Conservation (phyloP, 2,329 filamentous ascomycete species). For the Aspergillus phoenicis region DNA sequence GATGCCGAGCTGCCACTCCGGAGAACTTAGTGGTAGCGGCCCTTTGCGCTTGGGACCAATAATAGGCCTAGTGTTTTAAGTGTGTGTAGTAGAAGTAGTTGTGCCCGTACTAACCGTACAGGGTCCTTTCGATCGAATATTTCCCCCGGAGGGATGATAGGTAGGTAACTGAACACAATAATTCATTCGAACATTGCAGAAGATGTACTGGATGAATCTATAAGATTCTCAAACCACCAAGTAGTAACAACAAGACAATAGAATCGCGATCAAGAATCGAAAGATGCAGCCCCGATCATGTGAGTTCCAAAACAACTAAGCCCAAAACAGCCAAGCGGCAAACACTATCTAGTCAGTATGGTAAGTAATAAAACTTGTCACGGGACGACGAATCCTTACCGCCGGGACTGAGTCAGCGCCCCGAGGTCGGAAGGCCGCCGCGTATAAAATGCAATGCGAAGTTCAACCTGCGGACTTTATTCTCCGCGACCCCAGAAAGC, state of each 20-base stretch:
- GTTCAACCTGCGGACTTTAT: constrained; percentile 14
- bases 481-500: constrained; percentile 1
- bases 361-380: neutral
- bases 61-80: neutral
- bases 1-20: neutral
- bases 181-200: no score
- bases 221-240: no score
- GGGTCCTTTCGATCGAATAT: no score
- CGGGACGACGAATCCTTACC: constrained; percentile 9
- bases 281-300: constrained; percentile 8
- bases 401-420: constrained; percentile 36
- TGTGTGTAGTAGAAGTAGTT: neutral
- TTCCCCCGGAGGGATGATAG: no score
- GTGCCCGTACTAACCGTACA: neutral
- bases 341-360: neutral
- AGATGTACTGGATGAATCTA: no score
- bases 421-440: constrained; percentile 39
- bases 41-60: constrained; percentile 4
- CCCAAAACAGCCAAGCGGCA: constrained; percentile 20
- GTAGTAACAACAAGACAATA: neutral
- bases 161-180: no score
- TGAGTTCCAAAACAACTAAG: constrained; percentile 15
- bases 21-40: constrained; percentile 1
- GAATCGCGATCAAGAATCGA: neutral
- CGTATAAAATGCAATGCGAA: constrained; percentile 23